phyloP scores from a whole-genome alignment of 306 rosid species.

The Myrica gale region DNA sequence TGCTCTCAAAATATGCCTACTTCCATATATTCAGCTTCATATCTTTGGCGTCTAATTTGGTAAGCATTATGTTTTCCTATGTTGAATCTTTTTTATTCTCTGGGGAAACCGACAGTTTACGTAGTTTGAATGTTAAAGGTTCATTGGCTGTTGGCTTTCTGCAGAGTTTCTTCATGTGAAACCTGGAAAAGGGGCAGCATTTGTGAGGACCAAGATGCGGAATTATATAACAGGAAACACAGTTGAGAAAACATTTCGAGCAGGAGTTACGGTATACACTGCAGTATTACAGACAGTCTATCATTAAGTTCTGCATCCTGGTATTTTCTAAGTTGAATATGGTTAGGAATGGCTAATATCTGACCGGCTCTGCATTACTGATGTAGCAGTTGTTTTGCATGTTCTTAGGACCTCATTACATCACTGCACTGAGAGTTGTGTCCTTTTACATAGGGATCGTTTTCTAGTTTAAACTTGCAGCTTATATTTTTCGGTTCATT shows the following conservation, averaged over 20 bases:
- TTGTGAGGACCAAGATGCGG: slow-evolving; percentile 88
- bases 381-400: neutral
- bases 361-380: slow-evolving; percentile 3
- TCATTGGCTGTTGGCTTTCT: slow-evolving; percentile 16
- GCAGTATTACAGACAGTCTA: slow-evolving; percentile 6
- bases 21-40: neutral
- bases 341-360: slow-evolving; percentile 4
- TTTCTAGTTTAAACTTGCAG: neutral
- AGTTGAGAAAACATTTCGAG: slow-evolving; percentile 90
- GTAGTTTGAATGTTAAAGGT: neutral
- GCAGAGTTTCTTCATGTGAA: slow-evolving; percentile 95
- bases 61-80: neutral
- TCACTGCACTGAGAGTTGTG: neutral
- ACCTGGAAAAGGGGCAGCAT: slow-evolving; percentile 98
- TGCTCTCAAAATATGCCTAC: neutral
- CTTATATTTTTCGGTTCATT: neutral
- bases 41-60: neutral
- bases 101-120: neutral
- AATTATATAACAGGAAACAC: slow-evolving; percentile 82
- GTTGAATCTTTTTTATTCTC: neutral
- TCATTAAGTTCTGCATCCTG: neutral
- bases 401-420: neutral
- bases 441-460: neutral
- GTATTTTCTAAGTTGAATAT: neutral
- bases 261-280: slow-evolving; percentile 73